Base-by-base conservation (phyloP, 371 early-diverging fungal species). In the Sporodiniella umbellata region DNA sequence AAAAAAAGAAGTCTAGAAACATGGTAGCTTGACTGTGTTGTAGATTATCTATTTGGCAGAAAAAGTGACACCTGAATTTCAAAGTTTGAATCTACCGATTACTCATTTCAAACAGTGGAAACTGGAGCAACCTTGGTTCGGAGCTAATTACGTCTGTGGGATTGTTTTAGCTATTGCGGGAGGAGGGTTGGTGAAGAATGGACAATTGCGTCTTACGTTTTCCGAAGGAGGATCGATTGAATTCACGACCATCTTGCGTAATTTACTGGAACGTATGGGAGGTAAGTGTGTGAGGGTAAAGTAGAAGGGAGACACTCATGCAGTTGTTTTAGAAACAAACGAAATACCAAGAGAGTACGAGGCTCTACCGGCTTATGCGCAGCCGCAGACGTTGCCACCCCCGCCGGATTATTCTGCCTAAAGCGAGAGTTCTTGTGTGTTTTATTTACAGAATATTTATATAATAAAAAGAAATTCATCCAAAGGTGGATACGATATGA, bases 161-260 rank as follows among this genome's bases (percentile, higher is more conserved):
- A 53, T 47, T 14, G 66, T 79, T 2, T 28, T 69, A 15, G 79
- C 79, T 4, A 78, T 78, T 73, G 67, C 60, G 7, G 66, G 66
- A 24, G 81, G 81, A 33, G 81, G 81, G 21, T 50, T 80, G 14
- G 40, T 66, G 30, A 53, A 53, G 17, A 39, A 62, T 8, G 69
- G 72, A 6, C 51, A 60, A 21, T 31, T 75, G 22, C 73, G 66
- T 17, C 15, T 75, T 11, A 71, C 68, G 14, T 80, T 80, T 42
- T 59, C 61, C 17, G 80, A 80, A 64, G 80, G 80, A 53, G 80
- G 76, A 69, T 75, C 78, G 3, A 75, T 77, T 58, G 76, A 80
- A 45, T 80, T 80, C 33, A 68, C 71, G 1, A 66, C 42, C 17
- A 63, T 69, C 12, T 67, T 66, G 31, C 72, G 67, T 30, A 60